Evolutionary conservation across 2,329 filamentous ascomycete species (phyloP).

Genomic region (Keithomyces neogunnii): DNA sequence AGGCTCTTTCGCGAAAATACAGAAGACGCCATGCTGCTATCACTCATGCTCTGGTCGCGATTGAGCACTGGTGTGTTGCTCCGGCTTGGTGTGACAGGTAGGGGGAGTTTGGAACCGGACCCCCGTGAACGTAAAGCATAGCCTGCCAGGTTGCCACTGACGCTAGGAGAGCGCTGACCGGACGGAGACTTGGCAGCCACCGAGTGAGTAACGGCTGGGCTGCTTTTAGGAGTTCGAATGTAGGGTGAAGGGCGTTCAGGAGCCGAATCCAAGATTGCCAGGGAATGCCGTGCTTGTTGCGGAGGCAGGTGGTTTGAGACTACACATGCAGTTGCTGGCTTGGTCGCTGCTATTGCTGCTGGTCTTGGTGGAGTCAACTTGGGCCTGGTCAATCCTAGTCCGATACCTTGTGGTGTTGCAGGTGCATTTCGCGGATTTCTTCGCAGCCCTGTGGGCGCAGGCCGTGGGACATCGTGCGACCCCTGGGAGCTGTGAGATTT

Average conservation of each 20-base stretch:
- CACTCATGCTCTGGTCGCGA: constrained; percentile 30
- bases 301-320: neutral
- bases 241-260: neutral
- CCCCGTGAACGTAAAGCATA: constrained; percentile 24
- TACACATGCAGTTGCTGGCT: neutral
- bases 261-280: neutral
- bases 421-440: neutral
- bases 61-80: constrained; percentile 25
- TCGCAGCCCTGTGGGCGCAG: neutral
- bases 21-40: constrained; percentile 35
- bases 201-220: neutral
- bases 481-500: constrained; percentile 7
- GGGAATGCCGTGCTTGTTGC: neutral
- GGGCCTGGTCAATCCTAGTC: neutral
- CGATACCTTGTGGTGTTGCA: neutral
- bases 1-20: constrained; percentile 29
- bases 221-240: neutral
- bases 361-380: constrained; percentile 4
- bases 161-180: constrained; percentile 16
- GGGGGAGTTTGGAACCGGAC: constrained; percentile 30
- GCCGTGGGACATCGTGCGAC: constrained; percentile 4
- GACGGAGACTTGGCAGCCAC: neutral
- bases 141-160: constrained; percentile 14
- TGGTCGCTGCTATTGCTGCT: neutral
- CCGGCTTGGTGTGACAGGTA: constrained; percentile 28